Percentiles rank a stretch among this genome's conserved stretches.
Conservation (phyloP, 768 basidiomycete species). For the Nevesoporus exiguus region DNA sequence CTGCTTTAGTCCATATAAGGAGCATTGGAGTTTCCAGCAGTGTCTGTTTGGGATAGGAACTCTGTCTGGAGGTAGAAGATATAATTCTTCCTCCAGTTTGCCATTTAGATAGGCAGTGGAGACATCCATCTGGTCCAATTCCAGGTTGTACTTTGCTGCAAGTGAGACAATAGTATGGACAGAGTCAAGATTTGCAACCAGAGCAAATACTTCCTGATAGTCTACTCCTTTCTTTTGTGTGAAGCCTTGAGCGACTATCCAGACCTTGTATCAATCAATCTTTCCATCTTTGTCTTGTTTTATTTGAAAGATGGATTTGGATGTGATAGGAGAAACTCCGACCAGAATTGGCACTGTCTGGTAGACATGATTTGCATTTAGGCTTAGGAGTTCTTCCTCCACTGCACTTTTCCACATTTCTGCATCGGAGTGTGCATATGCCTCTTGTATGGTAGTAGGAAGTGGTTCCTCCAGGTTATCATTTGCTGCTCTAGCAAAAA, state of each 20-base stretch:
- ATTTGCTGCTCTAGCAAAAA: no score
- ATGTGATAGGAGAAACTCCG: background rate
- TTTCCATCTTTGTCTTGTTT: background rate
- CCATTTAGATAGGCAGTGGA: background rate
- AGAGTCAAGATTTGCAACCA: slow-evolving; percentile 3
- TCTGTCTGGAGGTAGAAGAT: background rate
- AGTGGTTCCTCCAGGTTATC: no score
- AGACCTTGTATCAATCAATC: no score
- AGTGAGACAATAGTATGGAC: background rate
- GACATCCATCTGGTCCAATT: slow-evolving; percentile 5
- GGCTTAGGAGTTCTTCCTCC: background rate
- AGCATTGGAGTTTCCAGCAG: background rate
- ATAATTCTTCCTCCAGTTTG: slow-evolving; percentile 26
- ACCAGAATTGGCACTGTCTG: background rate
- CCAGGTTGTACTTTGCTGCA: background rate
- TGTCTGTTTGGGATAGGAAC: background rate
- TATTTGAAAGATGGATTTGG: background rate
- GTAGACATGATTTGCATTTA: background rate
- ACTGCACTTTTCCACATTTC: background rate
- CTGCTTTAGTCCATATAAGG: background rate
- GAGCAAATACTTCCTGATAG: no score
- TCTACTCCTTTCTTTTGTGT: no score
- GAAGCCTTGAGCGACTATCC: no score
- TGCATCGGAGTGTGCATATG: no score
- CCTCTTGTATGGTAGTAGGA: no score